Base-by-base conservation (phyloP, 2,329 filamentous ascomycete genomes). In the Colletotrichum sp. region DNA sequence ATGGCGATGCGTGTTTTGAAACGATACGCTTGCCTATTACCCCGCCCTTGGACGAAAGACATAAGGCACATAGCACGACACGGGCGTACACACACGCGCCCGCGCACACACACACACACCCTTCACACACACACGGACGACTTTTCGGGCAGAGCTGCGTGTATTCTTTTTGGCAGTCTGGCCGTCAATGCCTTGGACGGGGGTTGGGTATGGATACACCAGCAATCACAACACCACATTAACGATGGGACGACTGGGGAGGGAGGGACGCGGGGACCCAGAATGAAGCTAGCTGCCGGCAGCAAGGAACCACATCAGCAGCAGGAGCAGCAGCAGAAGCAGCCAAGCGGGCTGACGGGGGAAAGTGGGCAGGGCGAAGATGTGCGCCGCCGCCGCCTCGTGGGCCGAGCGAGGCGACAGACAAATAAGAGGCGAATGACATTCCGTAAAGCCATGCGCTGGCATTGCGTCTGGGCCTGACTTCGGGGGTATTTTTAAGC, bases 1-100 rank as follows among this genome's bases (percentile, higher is more conserved):
- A 73, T 28, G 32, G 73, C 30, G 69, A 67, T 74, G 64, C 70
- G 58, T 64, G 28, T 48, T 66, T 69, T 61, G 70, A 76, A 76
- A 76, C 74, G 58, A 34, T 8, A 34, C 71, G 65, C 71, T 61
- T 52, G 57, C n/a, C 36, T 26, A 21, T 32, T 76, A 76, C 74
- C 74, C 74, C 74, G 74, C 74, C 73, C 64, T 71, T 48, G 58
- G 43, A 52, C 16, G 43, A 55, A 32, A 24, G 32, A 69, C 21
- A 58, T 18, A 28, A 28, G 26, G 38, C 15, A 43, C 24, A 30
- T 28, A 18, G 24, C 21, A 43, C 32, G 66, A 60, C 66, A 60
- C 21, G 24, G 52, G 21, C 61, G 34, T 61, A 61, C 58, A 30
- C 26, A 61, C 58, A 21, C 15, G 15, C 28, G 18, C 55, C 32